Conservation (phyloP, 495 filamentous ascomycete genomes). For the Penicillium diatomitis region DNA sequence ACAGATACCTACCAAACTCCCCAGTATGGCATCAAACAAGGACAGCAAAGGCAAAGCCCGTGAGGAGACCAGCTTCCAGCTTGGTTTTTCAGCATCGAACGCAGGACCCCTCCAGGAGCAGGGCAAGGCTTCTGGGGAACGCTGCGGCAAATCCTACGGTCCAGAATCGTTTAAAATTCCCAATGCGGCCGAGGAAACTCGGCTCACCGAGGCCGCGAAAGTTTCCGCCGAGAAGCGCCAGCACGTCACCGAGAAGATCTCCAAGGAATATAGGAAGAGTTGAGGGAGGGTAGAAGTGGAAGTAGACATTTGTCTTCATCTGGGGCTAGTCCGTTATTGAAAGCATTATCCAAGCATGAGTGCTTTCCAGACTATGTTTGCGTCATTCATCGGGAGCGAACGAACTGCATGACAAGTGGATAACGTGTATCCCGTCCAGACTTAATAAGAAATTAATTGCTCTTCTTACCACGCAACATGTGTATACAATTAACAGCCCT, state of each 20-base stretch:
- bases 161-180: not conserved
- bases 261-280: not conserved
- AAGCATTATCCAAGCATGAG: not conserved
- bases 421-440: too few species aligned
- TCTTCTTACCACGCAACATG: too few species aligned
- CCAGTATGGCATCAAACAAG: not conserved
- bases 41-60: not conserved
- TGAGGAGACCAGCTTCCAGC: not conserved
- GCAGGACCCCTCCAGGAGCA: not conserved
- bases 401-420: too few species aligned
- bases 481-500: too few species aligned
- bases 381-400: too few species aligned
- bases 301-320: not conserved
- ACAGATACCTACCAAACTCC: not conserved
- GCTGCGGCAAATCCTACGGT: not conserved
- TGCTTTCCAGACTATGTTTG: not conserved
- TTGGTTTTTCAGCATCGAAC: not conserved
- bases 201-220: not conserved
- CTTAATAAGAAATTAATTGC: too few species aligned
- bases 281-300: not conserved
- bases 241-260: not conserved
- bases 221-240: not conserved
- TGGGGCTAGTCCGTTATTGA: not conserved
- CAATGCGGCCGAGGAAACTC: not conserved
- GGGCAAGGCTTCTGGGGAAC: not conserved